Conservation (phyloP, 2,329 filamentous ascomycete genomes). For the Botrytis fragariae region DNA sequence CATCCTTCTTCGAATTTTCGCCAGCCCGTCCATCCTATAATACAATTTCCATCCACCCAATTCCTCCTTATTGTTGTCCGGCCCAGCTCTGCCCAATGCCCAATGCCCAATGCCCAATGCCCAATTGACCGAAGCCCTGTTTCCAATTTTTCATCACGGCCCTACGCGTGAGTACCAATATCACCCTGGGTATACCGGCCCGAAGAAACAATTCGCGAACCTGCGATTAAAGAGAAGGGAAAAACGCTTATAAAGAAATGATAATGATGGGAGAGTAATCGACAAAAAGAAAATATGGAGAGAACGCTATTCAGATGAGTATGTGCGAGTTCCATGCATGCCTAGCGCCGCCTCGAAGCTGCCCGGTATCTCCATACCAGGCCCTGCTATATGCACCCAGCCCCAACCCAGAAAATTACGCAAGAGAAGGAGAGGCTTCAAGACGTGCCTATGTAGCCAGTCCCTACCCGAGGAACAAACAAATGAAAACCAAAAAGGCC, state of each 20-base stretch:
- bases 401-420: not conserved
- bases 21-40: constrained; percentile 1
- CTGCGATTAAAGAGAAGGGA: not conserved
- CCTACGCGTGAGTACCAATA: constrained; percentile 12
- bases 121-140: not conserved
- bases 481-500: not conserved
- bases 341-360: constrained; percentile 15
- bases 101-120: not conserved
- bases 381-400: constrained; percentile 17
- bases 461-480: not conserved
- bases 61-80: not conserved
- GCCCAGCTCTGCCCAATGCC: not conserved
- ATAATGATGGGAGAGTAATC: not conserved
- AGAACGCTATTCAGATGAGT: not conserved
- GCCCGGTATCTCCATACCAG: not conserved
- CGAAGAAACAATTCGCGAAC: constrained; percentile 13
- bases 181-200: constrained; percentile 17
- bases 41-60: constrained; percentile 9
- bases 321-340: constrained; percentile 15
- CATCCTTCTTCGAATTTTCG: constrained; percentile 1
- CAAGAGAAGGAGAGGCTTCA: not conserved
- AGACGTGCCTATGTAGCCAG: not conserved
- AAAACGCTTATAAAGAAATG: not conserved
- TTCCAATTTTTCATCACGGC: constrained; percentile 1
- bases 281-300: not conserved